phyloP scores from a whole-genome alignment of 163 green algal species.

The Coccomyxa subellipsoidea region DNA sequence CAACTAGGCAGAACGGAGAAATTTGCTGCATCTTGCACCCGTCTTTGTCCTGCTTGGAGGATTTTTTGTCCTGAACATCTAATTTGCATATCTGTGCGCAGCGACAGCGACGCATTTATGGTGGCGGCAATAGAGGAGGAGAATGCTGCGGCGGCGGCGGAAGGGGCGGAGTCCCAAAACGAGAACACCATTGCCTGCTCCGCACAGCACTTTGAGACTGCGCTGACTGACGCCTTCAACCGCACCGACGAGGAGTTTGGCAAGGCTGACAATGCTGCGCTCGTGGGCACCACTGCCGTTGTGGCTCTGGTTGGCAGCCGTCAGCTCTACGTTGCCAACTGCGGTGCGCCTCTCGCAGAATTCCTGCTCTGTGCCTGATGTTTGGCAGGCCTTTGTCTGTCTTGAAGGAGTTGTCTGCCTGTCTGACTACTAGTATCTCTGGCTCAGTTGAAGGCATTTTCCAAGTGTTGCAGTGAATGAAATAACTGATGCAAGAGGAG shows the following conservation, averaged over 20 bases:
- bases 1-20: too few relatives aligned
- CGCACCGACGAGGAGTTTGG: conserved; percentile 65
- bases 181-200: conserved; percentile 28
- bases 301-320: conserved; percentile 76
- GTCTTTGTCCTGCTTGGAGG: too few relatives aligned
- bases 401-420: too few relatives aligned
- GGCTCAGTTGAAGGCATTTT: too few relatives aligned
- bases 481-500: too few relatives aligned
- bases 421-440: too few relatives aligned
- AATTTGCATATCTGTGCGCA: too few relatives aligned
- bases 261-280: conserved; percentile 47
- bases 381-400: not conserved
- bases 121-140: conserved; percentile 8
- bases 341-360: conserved; percentile 46
- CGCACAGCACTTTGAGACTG: conserved; percentile 41
- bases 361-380: not conserved
- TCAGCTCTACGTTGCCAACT: conserved; percentile 89
- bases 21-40: too few relatives aligned
- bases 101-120: not conserved
- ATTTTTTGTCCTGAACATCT: too few relatives aligned
- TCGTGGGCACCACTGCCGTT: conserved; percentile 90
- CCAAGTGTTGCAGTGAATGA: too few relatives aligned
- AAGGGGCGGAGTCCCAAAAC: not conserved
- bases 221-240: conserved; percentile 55
- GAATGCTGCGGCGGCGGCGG: not conserved